Conservation (phyloP, 2,329 filamentous ascomycete genomes). For the Rasamsonia emersonii region DNA sequence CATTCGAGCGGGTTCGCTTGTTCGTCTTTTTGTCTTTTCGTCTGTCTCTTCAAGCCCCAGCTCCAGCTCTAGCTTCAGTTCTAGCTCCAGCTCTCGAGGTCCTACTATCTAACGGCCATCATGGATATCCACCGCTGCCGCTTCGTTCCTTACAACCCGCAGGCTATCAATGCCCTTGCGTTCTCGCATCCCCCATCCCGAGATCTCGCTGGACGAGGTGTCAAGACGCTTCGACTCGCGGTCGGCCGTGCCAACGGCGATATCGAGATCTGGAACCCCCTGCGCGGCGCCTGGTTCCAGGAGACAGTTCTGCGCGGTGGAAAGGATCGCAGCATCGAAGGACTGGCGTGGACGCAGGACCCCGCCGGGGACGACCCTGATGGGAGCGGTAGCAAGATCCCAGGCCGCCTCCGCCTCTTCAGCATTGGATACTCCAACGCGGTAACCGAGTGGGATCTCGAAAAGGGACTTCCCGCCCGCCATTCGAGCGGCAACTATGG, state of each 20-base stretch:
- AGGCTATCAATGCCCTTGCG: slow-evolving; percentile 86
- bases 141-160: slow-evolving; percentile 86
- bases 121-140: slow-evolving; percentile 98
- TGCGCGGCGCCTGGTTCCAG: slow-evolving; percentile 75
- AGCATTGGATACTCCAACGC: slow-evolving; percentile 91
- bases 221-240: slow-evolving; percentile 64
- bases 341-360: slow-evolving; percentile 84
- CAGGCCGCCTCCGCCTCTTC: slow-evolving; percentile 77
- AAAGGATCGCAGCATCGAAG: slow-evolving; percentile 79
- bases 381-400: slow-evolving; percentile 50
- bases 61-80: no score
- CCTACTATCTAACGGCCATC: no score
- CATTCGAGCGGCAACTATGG: slow-evolving; percentile 88
- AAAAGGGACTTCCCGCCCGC: slow-evolving; percentile 64
- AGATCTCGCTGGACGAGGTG: slow-evolving; percentile 38
- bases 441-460: slow-evolving; percentile 91
- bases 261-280: slow-evolving; percentile 95
- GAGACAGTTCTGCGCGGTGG: slow-evolving; percentile 79
- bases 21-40: no score
- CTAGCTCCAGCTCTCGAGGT: no score
- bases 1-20: no score
- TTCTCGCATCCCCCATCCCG: slow-evolving; percentile 67
- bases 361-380: slow-evolving; percentile 56
- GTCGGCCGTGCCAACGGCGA: slow-evolving; percentile 90
- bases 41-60: no score